Base-by-base conservation (phyloP, 371 early-diverging fungal genomes). In the Mortierella sp. region DNA sequence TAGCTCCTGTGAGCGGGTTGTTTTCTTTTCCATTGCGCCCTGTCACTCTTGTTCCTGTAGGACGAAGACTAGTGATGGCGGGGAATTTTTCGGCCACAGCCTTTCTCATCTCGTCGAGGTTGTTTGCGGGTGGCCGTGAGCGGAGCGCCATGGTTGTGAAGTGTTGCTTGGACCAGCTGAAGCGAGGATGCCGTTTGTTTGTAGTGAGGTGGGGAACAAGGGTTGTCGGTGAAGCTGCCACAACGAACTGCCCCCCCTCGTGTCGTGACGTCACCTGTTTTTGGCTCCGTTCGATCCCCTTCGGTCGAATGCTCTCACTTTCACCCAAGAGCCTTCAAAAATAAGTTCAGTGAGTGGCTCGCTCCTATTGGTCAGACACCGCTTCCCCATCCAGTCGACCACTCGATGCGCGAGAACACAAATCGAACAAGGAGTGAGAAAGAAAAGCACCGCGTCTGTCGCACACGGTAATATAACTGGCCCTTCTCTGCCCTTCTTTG, bases 41-140 rank as follows among this genome's bases (percentile, higher is more conserved):
- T 6, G 13, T 51, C 5, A 43, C 31, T 21, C 34, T 51, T 44
- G 48, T n/a, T 28, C 69, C 48, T 31, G 48, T 2, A 24, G 71
- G 40, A 37, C 71, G 74, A 21, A 74, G 74, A 72, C 71, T 79
- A 46, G 81, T 85, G 55, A 86, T 81, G 37, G 44, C 37, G 0
- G 86, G 86, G 43, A 78, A 79, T 67, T 81, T 86, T 43, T 73
- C 71, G 19, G 86, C 82, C 28, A 86, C 75, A 0, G 69, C 69
- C 19, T 55, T 73, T n/a, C 79, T 70, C 86, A 86, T 86, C 54
- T 86, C 86, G 5, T 79, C 75, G 37, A 86, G 79, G 74, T 86
- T 86, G 77, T 81, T 84, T 43, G 69, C 77, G 46, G 83, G 76
- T 50, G 61, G 79, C 73, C 74, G 71, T 53, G 76, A n/a, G 19